These are phyloP conservation scores for Mrakia frigida DNA, from an alignment of 768 basidiomycete species.

Conservation along the genomic window DNA sequence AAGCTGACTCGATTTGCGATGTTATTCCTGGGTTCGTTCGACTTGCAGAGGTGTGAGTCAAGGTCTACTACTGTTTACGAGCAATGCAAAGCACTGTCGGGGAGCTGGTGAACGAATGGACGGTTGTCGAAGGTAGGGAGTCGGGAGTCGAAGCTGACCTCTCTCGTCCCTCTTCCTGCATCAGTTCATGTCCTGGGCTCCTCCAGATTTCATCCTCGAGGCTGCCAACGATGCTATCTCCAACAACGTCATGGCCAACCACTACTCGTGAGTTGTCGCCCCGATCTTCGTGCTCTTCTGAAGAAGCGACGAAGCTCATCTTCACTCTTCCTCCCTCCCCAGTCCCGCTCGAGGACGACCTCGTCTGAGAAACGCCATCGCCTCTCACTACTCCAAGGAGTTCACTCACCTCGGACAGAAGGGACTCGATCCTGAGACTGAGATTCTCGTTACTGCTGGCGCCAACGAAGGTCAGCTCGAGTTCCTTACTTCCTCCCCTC, in stretches of 20 bases:
- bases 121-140: conserved; percentile 58
- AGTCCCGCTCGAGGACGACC: conserved; percentile 68
- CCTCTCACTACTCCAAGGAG: conserved; percentile 64
- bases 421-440: conserved; percentile 68
- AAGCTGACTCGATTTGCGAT: background rate
- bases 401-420: conserved; percentile 51
- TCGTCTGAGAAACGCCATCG: conserved; percentile 81
- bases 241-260: conserved; percentile 43
- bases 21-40: background rate
- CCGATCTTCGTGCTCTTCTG: background rate
- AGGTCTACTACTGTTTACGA: conserved; percentile 54
- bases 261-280: conserved; percentile 39
- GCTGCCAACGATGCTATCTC: conserved; percentile 40
- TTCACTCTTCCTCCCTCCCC: background rate
- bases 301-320: background rate
- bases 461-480: conserved; percentile 80
- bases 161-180: background rate
- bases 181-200: conserved; percentile 41
- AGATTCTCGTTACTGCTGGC: conserved; percentile 91
- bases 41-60: conserved; percentile 34
- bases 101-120: conserved; percentile 46
- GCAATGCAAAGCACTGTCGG: too few species aligned
- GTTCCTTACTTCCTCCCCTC: background rate
- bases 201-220: conserved; percentile 43
- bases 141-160: conserved; percentile 36